Conservation (phyloP, 352 stramenopile species). For the Phytophthora citricola region DNA sequence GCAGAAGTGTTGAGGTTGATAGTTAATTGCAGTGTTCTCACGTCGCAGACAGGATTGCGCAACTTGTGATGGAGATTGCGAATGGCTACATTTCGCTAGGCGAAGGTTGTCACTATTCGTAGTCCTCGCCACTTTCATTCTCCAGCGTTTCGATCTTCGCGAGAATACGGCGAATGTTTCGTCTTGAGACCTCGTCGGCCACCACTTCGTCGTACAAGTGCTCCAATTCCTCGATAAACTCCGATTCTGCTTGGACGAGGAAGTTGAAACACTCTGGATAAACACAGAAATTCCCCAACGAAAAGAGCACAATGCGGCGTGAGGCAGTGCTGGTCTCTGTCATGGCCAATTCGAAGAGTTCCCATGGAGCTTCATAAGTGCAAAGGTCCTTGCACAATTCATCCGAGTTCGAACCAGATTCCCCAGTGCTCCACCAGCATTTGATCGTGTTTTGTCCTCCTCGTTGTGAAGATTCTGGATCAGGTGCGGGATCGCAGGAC, state of each 20-base stretch:
- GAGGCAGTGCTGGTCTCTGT: slow-evolving; percentile 67
- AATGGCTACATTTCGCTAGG: slow-evolving; percentile 1
- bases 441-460: slow-evolving; percentile 93
- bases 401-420: slow-evolving; percentile 94
- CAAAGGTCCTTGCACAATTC: slow-evolving; percentile 77
- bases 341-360: slow-evolving; percentile 76
- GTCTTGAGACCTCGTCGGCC: slow-evolving; percentile 68
- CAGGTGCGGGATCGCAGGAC: slow-evolving; percentile 66
- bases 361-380: slow-evolving; percentile 55
- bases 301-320: slow-evolving; percentile 91
- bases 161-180: slow-evolving; percentile 76
- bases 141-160: slow-evolving; percentile 58
- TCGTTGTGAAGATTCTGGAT: slow-evolving; percentile 70
- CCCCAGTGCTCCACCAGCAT: slow-evolving; percentile 91
- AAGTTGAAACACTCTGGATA: slow-evolving; percentile 77
- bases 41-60: slow-evolving; percentile 4
- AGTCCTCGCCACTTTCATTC: slow-evolving; percentile 1
- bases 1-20: too few species aligned
- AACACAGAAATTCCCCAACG: slow-evolving; percentile 89
- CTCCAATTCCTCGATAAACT: slow-evolving; percentile 57
- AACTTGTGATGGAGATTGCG: neutral
- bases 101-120: neutral
- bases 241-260: slow-evolving; percentile 44
- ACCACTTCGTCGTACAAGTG: slow-evolving; percentile 66
- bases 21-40: neutral